Base-by-base conservation (phyloP, 2,329 filamentous ascomycete species). In the Hypomyces rosellus region DNA sequence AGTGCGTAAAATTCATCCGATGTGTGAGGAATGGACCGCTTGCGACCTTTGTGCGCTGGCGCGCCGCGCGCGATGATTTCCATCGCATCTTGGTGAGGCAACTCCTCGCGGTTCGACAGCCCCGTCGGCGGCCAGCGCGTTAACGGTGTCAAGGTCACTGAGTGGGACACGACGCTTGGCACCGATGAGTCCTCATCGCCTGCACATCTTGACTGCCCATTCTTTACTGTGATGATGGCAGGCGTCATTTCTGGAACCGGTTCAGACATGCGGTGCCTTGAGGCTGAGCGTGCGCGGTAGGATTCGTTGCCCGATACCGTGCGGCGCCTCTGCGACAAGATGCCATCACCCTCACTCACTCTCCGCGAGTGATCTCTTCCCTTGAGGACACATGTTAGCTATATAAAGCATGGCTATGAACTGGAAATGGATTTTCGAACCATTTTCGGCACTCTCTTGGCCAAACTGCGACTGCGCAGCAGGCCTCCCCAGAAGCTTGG, bases 61-160 rank as follows among this genome's bases (percentile, higher is more conserved):
- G 76, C 80, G 5, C 82, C 82, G 7, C 74, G 70, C n/a, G 73
- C 72, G 54, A 85, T 78, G 51, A 82, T 69, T 45, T 80, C 74
- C 66, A 76, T 74, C 9, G 81, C 82, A 44, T 75, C 73, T 40
- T 71, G 72, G 14, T 77, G 73, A 1, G 74, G 67, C 8, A 85
- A 69, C 53, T 78, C 74, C 36, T 78, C 75, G 20, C 72, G 63
- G 40, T 61, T 67, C 11, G 71, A 67, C 44, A 81, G 64, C 45
- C 74, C 76, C 11, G 69, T 65, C 0, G 81, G 81, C 15, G 81
- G 81, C 81, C 81, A 85, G 58, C 74, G 67, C 2, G 73, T 75
- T 51, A 79, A 63, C 5, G 74, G 70, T 5, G 36, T 22, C 12
- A 38, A 15, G n/a, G 25, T 30, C 4, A 30, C 25, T 30, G 45